Conservation (phyloP, 169 alveolate species). For the Sarcocystis neurona region DNA sequence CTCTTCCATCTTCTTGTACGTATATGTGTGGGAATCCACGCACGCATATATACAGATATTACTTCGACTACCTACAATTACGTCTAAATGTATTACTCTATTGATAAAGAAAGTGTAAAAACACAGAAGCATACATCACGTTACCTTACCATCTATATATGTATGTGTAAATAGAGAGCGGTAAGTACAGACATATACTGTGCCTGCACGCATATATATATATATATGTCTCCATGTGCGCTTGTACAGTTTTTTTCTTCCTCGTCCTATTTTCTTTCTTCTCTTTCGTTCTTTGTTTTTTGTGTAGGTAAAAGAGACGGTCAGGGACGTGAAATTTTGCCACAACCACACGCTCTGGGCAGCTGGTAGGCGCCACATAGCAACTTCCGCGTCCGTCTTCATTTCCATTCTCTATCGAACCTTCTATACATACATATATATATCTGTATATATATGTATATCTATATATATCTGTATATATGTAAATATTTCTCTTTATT, state of each 20-base stretch:
- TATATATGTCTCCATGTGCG: not conserved
- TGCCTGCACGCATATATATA: not conserved
- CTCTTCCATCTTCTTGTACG: not conserved
- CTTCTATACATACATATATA: too few relatives aligned
- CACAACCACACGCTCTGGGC: slow-evolving; percentile 64
- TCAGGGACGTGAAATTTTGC: slow-evolving; percentile 49
- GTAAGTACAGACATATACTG: not conserved
- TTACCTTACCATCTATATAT: not conserved
- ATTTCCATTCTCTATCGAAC: slow-evolving; percentile 3
- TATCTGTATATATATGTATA: too few relatives aligned
- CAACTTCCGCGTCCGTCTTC: not conserved
- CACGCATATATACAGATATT: not conserved
- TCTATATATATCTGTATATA: too few relatives aligned
- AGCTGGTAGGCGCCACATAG: slow-evolving; percentile 39
- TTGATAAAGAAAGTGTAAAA: not conserved
- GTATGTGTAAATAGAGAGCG: not conserved
- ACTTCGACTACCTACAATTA: not conserved
- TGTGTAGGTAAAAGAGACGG: slow-evolving; percentile 62
- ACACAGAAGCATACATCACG: not conserved
- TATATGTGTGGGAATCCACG: not conserved
- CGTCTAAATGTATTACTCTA: not conserved
- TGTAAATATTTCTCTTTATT: too few relatives aligned
- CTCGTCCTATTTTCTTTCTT: not conserved
- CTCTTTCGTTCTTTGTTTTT: not conserved
- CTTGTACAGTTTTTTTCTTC: not conserved